Evolutionary conservation across 1,284 basidiomycete genomes (phyloP), one percentile per base, ranked within the genome.

Genomic region (Testicularia cyperi): DNA sequence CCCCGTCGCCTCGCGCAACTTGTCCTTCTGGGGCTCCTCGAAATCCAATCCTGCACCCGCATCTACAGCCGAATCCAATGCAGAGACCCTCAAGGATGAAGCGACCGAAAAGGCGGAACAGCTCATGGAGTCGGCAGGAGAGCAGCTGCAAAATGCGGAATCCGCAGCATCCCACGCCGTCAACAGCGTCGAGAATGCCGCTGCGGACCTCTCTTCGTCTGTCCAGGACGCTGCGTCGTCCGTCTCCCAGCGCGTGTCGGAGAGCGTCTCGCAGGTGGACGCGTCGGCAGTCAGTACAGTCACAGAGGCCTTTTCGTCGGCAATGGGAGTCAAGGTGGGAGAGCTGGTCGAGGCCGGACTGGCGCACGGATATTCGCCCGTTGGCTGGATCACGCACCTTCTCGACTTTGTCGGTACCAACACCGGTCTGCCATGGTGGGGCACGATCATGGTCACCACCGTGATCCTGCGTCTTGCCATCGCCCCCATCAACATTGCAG

Each of bases 301-400:
- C 20, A 45, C 46, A 16, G 65, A 68, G 36, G 34, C 45, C 4
- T 42, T 63, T n/a, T 22, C 30, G 14, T 44, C 46, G 13, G 49
- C 55, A 2, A 36, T 43, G 25, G 60, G 53, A 30, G 69, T 90
- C 26, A 84, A 88, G 57, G 83, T 85, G 24, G 88, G 89, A 0
- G 90, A 92, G 78, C 81, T 94, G 26, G 82, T 85, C 16, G 82
- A 85, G 10, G 80, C 91, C 29, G 91, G 88, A 3, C 80, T 92
- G 5, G 80, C 82, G 15, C 79, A 82, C 42, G 85, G 81, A 77
- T 80, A 14, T 14, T 41, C 57, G 24, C 68, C 68, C 8, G 47
- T 48, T 5, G 68, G 87, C 7, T 67, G 88, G 84, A 83, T 83
- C 80, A 79, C 79, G 27, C 80, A 81, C 67, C 70, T 80, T 8